Conservation (phyloP, 1,284 basidiomycete species). For the Irpex sp. region DNA sequence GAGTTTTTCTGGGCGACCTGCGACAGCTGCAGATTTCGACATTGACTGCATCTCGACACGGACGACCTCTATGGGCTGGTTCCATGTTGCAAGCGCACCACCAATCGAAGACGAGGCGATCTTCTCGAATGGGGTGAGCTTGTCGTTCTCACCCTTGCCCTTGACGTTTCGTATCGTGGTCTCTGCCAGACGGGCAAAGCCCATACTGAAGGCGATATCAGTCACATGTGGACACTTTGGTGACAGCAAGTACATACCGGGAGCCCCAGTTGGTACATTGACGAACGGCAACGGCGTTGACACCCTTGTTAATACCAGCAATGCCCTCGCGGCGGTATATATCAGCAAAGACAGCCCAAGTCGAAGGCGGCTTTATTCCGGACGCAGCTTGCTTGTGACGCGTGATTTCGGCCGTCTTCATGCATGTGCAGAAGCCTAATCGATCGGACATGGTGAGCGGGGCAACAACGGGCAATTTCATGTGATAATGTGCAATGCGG, state of each 20-base stretch:
- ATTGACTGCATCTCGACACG: slow-evolving; percentile 99
- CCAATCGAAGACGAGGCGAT: slow-evolving; percentile 89
- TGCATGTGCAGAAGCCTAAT: slow-evolving; percentile 93
- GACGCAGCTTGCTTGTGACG: slow-evolving; percentile 92
- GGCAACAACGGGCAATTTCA: neutral
- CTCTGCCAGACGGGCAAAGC: slow-evolving; percentile 94
- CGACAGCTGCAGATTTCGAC: slow-evolving; percentile 73
- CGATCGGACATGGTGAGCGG: neutral
- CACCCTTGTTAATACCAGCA: slow-evolving; percentile 98
- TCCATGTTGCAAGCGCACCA: slow-evolving; percentile 98
- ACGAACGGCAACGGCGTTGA: slow-evolving; percentile 95
- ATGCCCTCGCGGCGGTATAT: slow-evolving; percentile 95
- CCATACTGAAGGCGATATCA: slow-evolving; percentile 64
- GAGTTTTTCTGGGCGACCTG: slow-evolving; percentile 84
- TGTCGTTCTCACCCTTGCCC: slow-evolving; percentile 77
- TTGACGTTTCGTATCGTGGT: slow-evolving; percentile 71
- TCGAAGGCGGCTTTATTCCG: slow-evolving; percentile 89
- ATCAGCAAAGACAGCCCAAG: slow-evolving; percentile 91
- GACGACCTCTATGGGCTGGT: slow-evolving; percentile 98
- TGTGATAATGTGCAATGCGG: neutral
- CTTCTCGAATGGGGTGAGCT: slow-evolving; percentile 79
- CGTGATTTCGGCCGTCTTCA: slow-evolving; percentile 99
- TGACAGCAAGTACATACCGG: slow-evolving; percentile 52
- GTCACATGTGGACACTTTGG: slow-evolving; percentile 6
- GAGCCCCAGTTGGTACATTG: slow-evolving; percentile 99